Evolutionary conservation across 208 protist genomes (phyloP).

Genomic region (Wallacemonas sp.): DNA sequence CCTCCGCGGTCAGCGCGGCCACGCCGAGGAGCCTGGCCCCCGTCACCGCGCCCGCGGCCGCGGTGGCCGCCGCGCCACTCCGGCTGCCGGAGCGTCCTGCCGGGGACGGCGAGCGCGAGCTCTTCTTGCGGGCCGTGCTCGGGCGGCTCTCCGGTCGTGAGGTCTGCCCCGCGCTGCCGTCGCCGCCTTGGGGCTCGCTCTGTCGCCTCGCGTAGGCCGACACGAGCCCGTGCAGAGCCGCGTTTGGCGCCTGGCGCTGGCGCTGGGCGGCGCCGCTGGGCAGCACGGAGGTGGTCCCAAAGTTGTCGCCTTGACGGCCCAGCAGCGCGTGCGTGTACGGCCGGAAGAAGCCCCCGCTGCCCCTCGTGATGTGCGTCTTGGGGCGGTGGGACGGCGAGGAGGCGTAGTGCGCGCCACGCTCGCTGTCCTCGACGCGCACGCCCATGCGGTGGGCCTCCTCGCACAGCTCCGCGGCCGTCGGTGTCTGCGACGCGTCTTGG

Average conservation of each 20-base stretch:
- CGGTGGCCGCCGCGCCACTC: neutral
- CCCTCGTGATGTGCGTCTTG: neutral
- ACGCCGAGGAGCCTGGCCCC: neutral
- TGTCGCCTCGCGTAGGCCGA: neutral
- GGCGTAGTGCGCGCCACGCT: conserved; percentile 9
- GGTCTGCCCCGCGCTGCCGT: neutral
- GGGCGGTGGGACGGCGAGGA: conserved; percentile 3
- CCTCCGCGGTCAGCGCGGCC: neutral
- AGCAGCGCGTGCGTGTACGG: conserved; percentile 4
- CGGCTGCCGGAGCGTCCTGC: conserved; percentile 6
- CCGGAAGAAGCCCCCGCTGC: conserved; percentile 11
- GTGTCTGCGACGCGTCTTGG: too few relatives aligned
- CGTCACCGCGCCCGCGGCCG: neutral
- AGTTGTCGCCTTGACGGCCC: conserved; percentile 13
- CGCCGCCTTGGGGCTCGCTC: neutral
- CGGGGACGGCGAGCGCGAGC: conserved; percentile 4
- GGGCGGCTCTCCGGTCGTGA: conserved; percentile 1
- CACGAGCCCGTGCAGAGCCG: neutral
- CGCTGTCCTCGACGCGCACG: conserved; percentile 3
- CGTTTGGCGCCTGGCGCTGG: conserved; percentile 2
- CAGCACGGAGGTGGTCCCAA: conserved; percentile 16
- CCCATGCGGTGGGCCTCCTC: neutral
- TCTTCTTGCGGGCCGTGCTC: conserved; percentile 6
- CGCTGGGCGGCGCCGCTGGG: neutral
- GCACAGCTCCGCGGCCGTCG: too few relatives aligned